Percentiles rank a stretch among this genome's conserved stretches.
Evolutionary conservation across 164 flowering plant species (phyloP).

Genomic region (Umbilicus rupestris): DNA sequence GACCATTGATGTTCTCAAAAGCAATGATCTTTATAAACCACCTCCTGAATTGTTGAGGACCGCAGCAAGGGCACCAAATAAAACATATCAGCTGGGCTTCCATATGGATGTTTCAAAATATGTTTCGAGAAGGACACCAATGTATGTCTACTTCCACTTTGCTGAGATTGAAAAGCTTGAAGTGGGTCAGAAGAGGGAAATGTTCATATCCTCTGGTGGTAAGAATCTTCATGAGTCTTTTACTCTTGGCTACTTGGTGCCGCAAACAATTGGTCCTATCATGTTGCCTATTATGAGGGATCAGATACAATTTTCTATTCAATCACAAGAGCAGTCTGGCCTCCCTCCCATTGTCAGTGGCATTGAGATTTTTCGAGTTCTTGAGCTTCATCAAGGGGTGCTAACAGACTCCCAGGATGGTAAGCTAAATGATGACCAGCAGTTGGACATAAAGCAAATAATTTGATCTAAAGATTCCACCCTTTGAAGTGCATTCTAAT

Average conservation of each 20-base stretch:
- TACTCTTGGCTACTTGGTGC: background rate
- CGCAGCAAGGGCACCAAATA: background rate
- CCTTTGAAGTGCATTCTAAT: background rate
- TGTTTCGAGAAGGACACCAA: background rate
- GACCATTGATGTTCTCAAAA: background rate
- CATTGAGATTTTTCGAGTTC: conserved; percentile 1
- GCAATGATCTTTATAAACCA: background rate
- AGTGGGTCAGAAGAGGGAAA: background rate
- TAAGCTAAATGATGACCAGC: background rate
- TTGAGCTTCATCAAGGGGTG: background rate
- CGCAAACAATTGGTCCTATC: conserved; percentile 2
- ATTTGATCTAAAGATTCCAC: background rate
- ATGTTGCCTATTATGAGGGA: background rate
- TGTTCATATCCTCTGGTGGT: background rate
- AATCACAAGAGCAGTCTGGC: background rate
- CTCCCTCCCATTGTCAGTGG: conserved; percentile 3
- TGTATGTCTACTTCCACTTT: conserved; percentile 4
- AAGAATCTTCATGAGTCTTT: background rate
- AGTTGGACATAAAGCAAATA: background rate
- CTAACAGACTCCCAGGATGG: background rate
- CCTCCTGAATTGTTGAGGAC: background rate
- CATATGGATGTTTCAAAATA: background rate
- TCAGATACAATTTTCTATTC: background rate
- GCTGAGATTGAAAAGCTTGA: conserved; percentile 5
- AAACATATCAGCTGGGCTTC: conserved; percentile 2